Evolutionary conservation across 2,329 filamentous ascomycete genomes (phyloP).

Genomic region (Dactylellina leptospora): DNA sequence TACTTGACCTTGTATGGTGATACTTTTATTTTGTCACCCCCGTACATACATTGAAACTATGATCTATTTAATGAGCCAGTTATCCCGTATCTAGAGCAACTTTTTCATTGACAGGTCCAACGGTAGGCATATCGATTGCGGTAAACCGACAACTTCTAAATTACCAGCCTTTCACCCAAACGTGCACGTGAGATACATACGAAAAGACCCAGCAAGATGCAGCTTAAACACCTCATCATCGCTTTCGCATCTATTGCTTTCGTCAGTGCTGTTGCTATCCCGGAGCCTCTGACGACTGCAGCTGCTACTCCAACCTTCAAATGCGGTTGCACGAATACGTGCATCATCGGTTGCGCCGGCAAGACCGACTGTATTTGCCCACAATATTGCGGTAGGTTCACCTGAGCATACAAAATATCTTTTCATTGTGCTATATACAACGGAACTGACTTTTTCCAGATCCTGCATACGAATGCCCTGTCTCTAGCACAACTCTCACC

Average conservation of each 20-base stretch:
- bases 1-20: too few species aligned
- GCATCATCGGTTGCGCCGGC: constrained; percentile 31
- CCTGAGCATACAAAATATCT: background rate
- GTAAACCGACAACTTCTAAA: background rate
- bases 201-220: constrained; percentile 39
- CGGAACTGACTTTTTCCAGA: constrained; percentile 15
- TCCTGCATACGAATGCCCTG: constrained; percentile 29
- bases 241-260: constrained; percentile 36
- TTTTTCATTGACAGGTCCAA: constrained; percentile 14
- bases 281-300: constrained; percentile 17
- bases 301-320: constrained; percentile 11
- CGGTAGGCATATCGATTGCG: constrained; percentile 10
- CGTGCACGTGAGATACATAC: too few species aligned
- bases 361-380: constrained; percentile 40
- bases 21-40: too few species aligned
- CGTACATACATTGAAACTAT: constrained; percentile 16
- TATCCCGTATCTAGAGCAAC: constrained; percentile 13
- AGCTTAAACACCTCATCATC: constrained; percentile 32
- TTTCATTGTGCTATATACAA: background rate
- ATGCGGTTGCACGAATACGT: constrained; percentile 49
- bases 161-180: too few species aligned
- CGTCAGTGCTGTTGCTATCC: constrained; percentile 38
- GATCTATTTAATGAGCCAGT: constrained; percentile 34
- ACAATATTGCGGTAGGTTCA: constrained; percentile 44
- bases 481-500: constrained; percentile 17